Percentiles rank a stretch among this genome's conserved stretches.
Evolutionary conservation across 1,284 basidiomycete genomes (phyloP).

Genomic region (Athelia psychrophila): DNA sequence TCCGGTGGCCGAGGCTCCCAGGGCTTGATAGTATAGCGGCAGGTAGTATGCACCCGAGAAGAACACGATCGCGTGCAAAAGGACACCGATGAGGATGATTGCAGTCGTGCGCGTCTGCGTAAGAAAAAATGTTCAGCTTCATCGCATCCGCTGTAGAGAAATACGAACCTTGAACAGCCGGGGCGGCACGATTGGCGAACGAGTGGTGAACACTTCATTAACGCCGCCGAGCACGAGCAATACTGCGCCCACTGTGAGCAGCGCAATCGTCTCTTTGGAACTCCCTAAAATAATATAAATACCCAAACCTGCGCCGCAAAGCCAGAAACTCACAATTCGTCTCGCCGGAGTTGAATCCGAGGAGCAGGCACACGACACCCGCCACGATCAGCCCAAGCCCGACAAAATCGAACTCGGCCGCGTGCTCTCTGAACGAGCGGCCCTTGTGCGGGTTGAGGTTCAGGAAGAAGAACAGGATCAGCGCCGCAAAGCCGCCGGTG

Average conservation of each 20-base stretch:
- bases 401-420: conserved; percentile 72
- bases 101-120: conserved; percentile 70
- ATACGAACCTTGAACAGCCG: conserved; percentile 64
- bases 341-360: conserved; percentile 83
- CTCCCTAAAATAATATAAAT: conserved; percentile 21
- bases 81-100: conserved; percentile 57
- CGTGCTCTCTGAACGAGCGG: conserved; percentile 54
- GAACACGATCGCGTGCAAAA: conserved; percentile 71
- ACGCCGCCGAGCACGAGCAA: conserved; percentile 55
- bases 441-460: conserved; percentile 76
- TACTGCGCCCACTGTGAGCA: conserved; percentile 67
- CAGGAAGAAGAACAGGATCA: conserved; percentile 75
- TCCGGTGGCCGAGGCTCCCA: conserved; percentile 73
- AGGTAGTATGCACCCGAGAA: conserved; percentile 70
- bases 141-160: background rate
- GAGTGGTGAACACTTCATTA: conserved; percentile 70
- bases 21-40: conserved; percentile 77
- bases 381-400: conserved; percentile 71
- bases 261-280: conserved; percentile 61
- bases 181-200: conserved; percentile 80
- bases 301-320: background rate
- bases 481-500: conserved; percentile 72
- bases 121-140: background rate
- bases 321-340: conserved; percentile 47
- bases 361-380: conserved; percentile 72